Conservation (phyloP, 345 rosid species). For the Eutrema heterophyllum region DNA sequence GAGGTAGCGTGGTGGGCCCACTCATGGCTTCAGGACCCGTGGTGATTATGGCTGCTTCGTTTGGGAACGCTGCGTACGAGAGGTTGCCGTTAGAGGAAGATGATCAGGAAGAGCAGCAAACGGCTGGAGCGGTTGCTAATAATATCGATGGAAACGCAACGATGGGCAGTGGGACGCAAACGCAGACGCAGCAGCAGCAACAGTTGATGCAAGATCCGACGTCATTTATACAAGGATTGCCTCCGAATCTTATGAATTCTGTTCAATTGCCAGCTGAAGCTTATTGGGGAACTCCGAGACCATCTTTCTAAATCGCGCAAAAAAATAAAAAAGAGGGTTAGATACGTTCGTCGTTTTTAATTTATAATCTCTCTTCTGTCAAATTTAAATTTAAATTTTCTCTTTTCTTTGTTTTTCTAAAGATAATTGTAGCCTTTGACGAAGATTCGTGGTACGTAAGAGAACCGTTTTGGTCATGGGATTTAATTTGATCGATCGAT, state of each 20-base stretch:
- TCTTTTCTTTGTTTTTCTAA: slow-evolving; percentile 11
- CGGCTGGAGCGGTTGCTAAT: slow-evolving; percentile 16
- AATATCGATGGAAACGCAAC: slow-evolving; percentile 34
- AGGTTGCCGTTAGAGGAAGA: slow-evolving; percentile 84
- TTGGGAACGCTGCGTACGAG: slow-evolving; percentile 97
- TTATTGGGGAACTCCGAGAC: slow-evolving; percentile 69
- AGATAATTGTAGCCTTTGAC: slow-evolving; percentile 29
- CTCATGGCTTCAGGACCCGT: slow-evolving; percentile 84
- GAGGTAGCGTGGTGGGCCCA: slow-evolving; percentile 84
- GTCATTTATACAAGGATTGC: slow-evolving; percentile 62
- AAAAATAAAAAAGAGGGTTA: slow-evolving; percentile 12
- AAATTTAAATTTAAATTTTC: neutral
- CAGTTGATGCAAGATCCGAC: slow-evolving; percentile 69
- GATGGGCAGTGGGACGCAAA: slow-evolving; percentile 29
- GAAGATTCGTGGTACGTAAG: slow-evolving; percentile 23
- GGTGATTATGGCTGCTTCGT: slow-evolving; percentile 92
- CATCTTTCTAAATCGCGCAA: slow-evolving; percentile 37
- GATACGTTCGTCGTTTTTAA: slow-evolving; percentile 5
- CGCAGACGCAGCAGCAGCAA: slow-evolving; percentile 33
- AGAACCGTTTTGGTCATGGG: slow-evolving; percentile 20
- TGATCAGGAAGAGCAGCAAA: slow-evolving; percentile 37
- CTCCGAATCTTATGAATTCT: slow-evolving; percentile 74
- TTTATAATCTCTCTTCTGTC: slow-evolving; percentile 8
- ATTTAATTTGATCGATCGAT: neutral
- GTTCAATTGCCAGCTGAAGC: slow-evolving; percentile 58